Base-by-base conservation (phyloP, 2,329 filamentous ascomycete genomes). In the Acephala macrosclerotiorum region DNA sequence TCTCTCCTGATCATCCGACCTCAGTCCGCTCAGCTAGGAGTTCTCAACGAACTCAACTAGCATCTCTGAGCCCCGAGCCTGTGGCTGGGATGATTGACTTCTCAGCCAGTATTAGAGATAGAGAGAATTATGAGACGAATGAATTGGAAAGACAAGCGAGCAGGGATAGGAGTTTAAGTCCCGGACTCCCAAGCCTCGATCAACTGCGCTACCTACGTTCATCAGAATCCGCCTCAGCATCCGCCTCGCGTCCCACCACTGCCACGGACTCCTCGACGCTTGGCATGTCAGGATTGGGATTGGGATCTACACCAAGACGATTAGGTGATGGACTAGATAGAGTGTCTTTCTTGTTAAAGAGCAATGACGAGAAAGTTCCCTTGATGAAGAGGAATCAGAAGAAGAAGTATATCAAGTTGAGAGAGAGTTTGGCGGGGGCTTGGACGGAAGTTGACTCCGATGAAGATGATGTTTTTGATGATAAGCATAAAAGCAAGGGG, bases 361-460 rank as follows among this genome's bases (percentile, higher is more conserved):
- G 20, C 5, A 9, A 18, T 11, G 20, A 49, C 4, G 45, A 49
- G 12, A 25, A 49, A 18, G 29, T 33, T 5, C 29, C 29, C 29
- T 33, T 33, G 29, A 33, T 49, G 6, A 25, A 60, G 47, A 55
- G 16, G 4, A 65, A 56, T 42, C 70, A 64, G 33, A 61, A 67
- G 9, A 73, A 73, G 53, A 69, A 73, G 53, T 74, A 68, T 49
- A 72, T 76, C 7, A 66, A 75, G 36, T 65, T 74, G 3, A 68
- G 78, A n/a, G 74, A 78, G 14, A 77, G 75, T 66, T 67, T 79
- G 29, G 75, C 74, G 6, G 78, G 78, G 2, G 72, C 73, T 2
- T 79, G 76, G 75, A 76, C 74, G 63, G 71, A 74, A 62, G 57
- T 73, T 14, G 70, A 70, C 58, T 66, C 69, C 49, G 60, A 66